Evolutionary conservation across 176 grass and related monocot genomes (phyloP), one percentile per base, ranked within the genome.

Genomic region (Alloteropsis semialata): DNA sequence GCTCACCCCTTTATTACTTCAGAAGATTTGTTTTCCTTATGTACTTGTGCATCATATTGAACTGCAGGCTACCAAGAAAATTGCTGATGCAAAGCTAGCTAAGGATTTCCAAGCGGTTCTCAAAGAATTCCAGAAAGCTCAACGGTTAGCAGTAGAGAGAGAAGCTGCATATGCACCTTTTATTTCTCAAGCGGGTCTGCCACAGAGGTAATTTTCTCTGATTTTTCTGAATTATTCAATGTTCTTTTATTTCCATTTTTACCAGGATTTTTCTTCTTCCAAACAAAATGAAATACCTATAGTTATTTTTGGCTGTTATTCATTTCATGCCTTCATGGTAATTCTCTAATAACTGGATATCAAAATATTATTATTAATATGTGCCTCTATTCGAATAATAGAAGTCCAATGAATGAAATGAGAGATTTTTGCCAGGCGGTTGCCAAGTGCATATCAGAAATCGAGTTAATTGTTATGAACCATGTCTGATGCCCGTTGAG

Each of bases 141-240:
- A 98, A 60, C 91, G 92, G 19, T 75, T 98, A 75, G 88, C 90
- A n/a, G 88, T 88, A 51, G 95, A 98, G 87, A 93, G 92, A 80
- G 95, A 98, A 86, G 89, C 95, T 91, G 92, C 95, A 72, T 98
- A 91, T 86, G 92, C 95, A 57, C 94, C 94, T 77, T 97, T 97
- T 48, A 58, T 92, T 91, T 84, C 87, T 78, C 91, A 88, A 89
- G 69, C 24, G 4, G 76, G 84, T 63, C 64, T 92, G 51, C 92
- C 87, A 65, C 91, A 92, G 48, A 97, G 92, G 92, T 97, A 78
- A 81, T 42, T 78, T 66, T 54, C 1, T 55, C 29, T 22, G 19
- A 17, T 55, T 24, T 49, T 3, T 63, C 34, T 66, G 28, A 19
- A 25, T 68, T 81, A 10, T 61, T 41, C 51, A 18, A 4, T 49